Conservation (phyloP, 2,329 filamentous ascomycete genomes). For the Cadophora sp. region DNA sequence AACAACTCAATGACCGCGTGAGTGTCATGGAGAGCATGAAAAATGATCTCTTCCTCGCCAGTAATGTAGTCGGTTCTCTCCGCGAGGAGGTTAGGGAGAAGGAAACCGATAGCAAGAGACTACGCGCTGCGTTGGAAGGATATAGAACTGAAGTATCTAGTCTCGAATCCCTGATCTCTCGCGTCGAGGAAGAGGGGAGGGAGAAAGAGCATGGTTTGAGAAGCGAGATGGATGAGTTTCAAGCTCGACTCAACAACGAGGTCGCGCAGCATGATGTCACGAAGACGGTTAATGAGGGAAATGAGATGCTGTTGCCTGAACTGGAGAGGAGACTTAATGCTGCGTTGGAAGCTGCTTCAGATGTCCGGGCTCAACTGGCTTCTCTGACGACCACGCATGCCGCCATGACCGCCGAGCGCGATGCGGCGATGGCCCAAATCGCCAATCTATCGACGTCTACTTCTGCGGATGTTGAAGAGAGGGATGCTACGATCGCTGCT, state of each 20-base stretch:
- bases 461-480: slow-evolving; percentile 35
- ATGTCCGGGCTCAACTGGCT: slow-evolving; percentile 47
- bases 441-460: not conserved
- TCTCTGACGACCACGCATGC: slow-evolving; percentile 41
- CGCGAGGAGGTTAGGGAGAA: slow-evolving; percentile 39
- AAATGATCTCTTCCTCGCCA: slow-evolving; percentile 48
- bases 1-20: slow-evolving; percentile 62
- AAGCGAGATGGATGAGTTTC: slow-evolving; percentile 29
- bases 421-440: slow-evolving; percentile 17
- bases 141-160: slow-evolving; percentile 62
- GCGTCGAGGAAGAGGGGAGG: slow-evolving; percentile 51
- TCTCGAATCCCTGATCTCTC: slow-evolving; percentile 58
- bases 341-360: slow-evolving; percentile 49
- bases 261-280: slow-evolving; percentile 43
- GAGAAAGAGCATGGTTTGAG: slow-evolving; percentile 28
- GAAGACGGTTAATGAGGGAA: slow-evolving; percentile 45
- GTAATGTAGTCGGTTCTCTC: slow-evolving; percentile 28
- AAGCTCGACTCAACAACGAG: slow-evolving; percentile 48
- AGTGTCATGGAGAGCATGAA: slow-evolving; percentile 57
- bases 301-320: slow-evolving; percentile 48
- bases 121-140: slow-evolving; percentile 58
- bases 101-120: slow-evolving; percentile 56
- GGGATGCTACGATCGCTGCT: slow-evolving; percentile 38
- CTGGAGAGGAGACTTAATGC: slow-evolving; percentile 54
- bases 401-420: slow-evolving; percentile 24